Conservation (phyloP, 441 rosid genomes). For the Erysimum cheiri region DNA sequence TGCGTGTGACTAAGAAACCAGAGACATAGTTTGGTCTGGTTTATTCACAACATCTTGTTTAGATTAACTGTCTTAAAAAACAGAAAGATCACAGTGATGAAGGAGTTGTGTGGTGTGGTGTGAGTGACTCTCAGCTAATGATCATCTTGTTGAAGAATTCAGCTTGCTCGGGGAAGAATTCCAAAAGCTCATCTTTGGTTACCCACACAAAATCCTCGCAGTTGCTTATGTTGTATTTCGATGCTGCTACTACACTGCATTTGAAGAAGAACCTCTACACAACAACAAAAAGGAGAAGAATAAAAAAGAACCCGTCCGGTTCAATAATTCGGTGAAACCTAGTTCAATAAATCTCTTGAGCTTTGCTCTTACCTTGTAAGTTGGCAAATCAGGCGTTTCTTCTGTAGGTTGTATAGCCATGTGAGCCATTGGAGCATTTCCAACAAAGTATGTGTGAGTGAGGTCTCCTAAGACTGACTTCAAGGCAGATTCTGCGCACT, state of each 20-base stretch:
- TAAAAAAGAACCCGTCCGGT: not conserved
- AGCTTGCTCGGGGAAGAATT: conserved; percentile 76
- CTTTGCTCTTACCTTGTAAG: conserved; percentile 64
- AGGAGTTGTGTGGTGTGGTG: conserved; percentile 2
- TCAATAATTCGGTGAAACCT: not conserved
- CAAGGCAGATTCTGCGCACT: conserved; percentile 95
- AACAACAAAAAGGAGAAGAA: not conserved
- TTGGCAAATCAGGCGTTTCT: conserved; percentile 48
- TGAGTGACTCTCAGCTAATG: conserved; percentile 65
- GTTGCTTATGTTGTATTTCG: conserved; percentile 60
- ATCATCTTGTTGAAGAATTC: conserved; percentile 81
- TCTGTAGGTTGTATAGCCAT: conserved; percentile 59
- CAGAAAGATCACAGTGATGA: not conserved
- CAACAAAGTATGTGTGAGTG: conserved; percentile 84
- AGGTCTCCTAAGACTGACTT: conserved; percentile 77
- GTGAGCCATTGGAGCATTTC: conserved; percentile 98
- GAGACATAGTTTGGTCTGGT: conserved; percentile 28
- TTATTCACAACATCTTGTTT: conserved; percentile 14
- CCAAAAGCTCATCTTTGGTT: conserved; percentile 78
- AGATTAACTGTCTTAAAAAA: not conserved
- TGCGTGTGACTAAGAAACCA: conserved; percentile 7
- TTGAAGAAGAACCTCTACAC: conserved; percentile 83
- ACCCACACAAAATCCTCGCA: conserved; percentile 86
- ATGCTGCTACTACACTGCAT: conserved; percentile 77
- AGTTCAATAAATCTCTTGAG: not conserved